These are phyloP conservation scores for Suhomyces sp. DNA, from an alignment of 805 yeast genomes.

Conservation along the genomic window DNA sequence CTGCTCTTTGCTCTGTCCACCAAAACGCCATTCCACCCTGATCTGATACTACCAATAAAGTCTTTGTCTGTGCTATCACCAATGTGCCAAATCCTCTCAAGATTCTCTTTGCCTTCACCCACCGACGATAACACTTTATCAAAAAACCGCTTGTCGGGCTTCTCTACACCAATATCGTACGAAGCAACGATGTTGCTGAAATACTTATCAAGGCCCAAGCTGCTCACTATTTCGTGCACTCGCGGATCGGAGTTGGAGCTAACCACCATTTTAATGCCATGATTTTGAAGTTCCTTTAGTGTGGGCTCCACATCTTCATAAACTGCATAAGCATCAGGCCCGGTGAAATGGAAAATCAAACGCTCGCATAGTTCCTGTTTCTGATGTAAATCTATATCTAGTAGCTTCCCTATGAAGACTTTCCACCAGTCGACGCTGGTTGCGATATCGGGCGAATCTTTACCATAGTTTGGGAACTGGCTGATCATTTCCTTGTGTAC, in stretches of 20 bases:
- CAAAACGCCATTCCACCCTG: conserved; percentile 63
- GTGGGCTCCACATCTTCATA: conserved; percentile 54
- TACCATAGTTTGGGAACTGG: conserved; percentile 64
- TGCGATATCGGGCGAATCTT: conserved; percentile 21
- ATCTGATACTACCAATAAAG: conserved; percentile 45
- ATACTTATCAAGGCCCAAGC: conserved; percentile 43
- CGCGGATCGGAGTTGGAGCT: conserved; percentile 64
- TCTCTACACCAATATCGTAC: conserved; percentile 52
- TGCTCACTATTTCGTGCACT: conserved; percentile 43
- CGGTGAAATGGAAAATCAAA: conserved; percentile 48
- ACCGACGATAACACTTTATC: conserved; percentile 29
- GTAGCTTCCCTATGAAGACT: conserved; percentile 43
- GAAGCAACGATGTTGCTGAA: conserved; percentile 49
- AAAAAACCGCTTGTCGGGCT: conserved; percentile 53
- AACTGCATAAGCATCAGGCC: conserved; percentile 49
- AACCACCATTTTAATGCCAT: conserved; percentile 40
- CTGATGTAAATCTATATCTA: conserved; percentile 29
- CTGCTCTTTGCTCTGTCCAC: conserved; percentile 42
- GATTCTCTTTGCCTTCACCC: conserved; percentile 15
- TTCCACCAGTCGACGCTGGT: conserved; percentile 56
- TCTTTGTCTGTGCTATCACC: conserved; percentile 65
- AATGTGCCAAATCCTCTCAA: conserved; percentile 54
- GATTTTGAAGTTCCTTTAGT: conserved; percentile 28
- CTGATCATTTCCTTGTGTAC: conserved; percentile 35
- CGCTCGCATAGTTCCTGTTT: conserved; percentile 42